Percentiles rank a stretch among this genome's conserved stretches.
phyloP scores from a whole-genome alignment of 768 basidiomycete genomes.

The Tricholoma sp. region DNA sequence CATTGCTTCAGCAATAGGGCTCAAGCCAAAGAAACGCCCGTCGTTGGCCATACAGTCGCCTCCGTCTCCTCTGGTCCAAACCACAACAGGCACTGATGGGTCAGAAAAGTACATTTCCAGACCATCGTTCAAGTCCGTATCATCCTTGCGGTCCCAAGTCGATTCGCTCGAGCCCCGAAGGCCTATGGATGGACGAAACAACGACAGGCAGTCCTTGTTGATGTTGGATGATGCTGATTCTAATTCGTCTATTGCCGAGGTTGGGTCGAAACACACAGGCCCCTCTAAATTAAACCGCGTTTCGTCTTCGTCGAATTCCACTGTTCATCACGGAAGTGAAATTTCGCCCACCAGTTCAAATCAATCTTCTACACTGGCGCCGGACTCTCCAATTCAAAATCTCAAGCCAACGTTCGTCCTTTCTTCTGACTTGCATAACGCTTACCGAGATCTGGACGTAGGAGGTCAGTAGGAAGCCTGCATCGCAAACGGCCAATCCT shows the following conservation, averaged over 20 bases:
- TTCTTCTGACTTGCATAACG: not conserved
- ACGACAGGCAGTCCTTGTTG: conserved; percentile 46
- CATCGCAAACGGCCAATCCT: conserved; percentile 18
- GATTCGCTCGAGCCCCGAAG: conserved; percentile 52
- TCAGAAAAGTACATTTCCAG: conserved; percentile 25
- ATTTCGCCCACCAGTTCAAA: conserved; percentile 15
- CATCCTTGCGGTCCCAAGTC: conserved; percentile 50
- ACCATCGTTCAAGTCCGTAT: conserved; percentile 49
- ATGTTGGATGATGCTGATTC: conserved; percentile 57
- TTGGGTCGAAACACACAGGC: conserved; percentile 35
- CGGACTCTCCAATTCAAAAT: conserved; percentile 2
- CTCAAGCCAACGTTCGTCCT: conserved; percentile 14
- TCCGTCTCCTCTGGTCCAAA: conserved; percentile 26
- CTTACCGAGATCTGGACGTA: conserved; percentile 11
- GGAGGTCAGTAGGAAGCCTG: conserved; percentile 26
- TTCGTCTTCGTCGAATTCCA: conserved; percentile 55
- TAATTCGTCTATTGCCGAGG: conserved; percentile 43
- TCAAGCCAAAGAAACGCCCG: conserved; percentile 57
- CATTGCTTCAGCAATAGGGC: conserved; percentile 55
- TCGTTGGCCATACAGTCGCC: conserved; percentile 49
- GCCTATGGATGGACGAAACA: conserved; percentile 42
- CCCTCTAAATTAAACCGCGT: conserved; percentile 33
- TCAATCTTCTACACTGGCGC: not conserved
- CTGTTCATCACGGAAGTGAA: conserved; percentile 25
- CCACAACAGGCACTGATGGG: conserved; percentile 19